phyloP scores from a whole-genome alignment of 176 grass and related monocot genomes.

The Phoenix dactylifera region DNA sequence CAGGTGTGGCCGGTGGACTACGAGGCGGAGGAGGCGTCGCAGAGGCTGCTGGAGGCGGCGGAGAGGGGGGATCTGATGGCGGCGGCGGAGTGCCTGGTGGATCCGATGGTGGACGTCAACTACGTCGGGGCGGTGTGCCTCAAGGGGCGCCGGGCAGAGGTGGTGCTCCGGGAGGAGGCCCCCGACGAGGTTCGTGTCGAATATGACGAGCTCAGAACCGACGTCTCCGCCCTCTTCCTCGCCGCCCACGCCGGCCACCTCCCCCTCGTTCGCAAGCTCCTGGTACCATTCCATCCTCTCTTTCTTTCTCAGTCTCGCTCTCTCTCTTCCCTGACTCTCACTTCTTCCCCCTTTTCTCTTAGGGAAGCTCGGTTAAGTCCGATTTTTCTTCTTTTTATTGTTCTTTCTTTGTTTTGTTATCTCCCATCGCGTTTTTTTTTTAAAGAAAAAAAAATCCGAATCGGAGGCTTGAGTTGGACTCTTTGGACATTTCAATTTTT shows the following conservation, averaged over 20 bases:
- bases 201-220: constrained; percentile 83
- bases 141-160: constrained; percentile 36
- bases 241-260: constrained; percentile 81
- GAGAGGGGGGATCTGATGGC: constrained; percentile 42
- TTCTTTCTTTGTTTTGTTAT: too few relatives aligned
- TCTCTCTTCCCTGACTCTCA: too few relatives aligned
- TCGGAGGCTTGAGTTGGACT: too few relatives aligned
- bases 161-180: constrained; percentile 53
- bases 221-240: constrained; percentile 90
- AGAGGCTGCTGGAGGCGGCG: constrained; percentile 77
- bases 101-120: constrained; percentile 63
- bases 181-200: constrained; percentile 45
- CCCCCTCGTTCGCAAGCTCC: constrained; percentile 58
- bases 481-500: too few relatives aligned
- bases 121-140: constrained; percentile 86
- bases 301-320: too few relatives aligned
- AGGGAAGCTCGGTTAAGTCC: too few relatives aligned
- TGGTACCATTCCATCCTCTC: constrained; percentile 35
- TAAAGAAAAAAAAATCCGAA: too few relatives aligned
- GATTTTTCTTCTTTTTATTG: too few relatives aligned
- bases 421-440: too few relatives aligned
- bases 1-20: constrained; percentile 76
- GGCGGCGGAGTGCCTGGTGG: constrained; percentile 43
- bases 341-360: too few relatives aligned
- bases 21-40: constrained; percentile 48